phyloP scores from a whole-genome alignment of 352 stramenopile species.

The Aphanomyces cochlioides region DNA sequence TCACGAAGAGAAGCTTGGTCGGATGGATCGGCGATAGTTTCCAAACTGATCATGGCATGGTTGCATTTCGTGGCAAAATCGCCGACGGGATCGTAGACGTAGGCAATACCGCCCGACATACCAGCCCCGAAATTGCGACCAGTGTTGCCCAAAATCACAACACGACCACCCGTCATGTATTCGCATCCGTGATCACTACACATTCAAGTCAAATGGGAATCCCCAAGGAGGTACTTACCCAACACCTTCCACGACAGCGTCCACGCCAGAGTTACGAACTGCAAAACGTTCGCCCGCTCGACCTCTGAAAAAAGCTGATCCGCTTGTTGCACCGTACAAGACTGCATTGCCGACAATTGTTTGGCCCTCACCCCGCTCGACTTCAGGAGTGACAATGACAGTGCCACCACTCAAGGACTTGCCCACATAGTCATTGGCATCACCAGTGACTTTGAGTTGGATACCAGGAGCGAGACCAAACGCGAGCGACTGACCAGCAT shows the following conservation, averaged over 20 bases:
- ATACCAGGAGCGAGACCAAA: constrained; percentile 93
- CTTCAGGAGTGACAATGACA: constrained; percentile 87
- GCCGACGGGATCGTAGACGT: constrained; percentile 93
- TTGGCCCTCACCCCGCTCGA: constrained; percentile 59
- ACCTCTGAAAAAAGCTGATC: constrained; percentile 93
- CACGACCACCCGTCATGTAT: constrained; percentile 97
- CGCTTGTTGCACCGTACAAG: constrained; percentile 91
- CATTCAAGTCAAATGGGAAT: background rate
- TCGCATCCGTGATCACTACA: constrained; percentile 91
- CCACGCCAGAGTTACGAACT: constrained; percentile 95
- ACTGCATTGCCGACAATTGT: constrained; percentile 96
- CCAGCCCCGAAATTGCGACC: constrained; percentile 95
- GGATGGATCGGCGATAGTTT: constrained; percentile 64
- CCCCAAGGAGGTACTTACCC: constrained; percentile 38
- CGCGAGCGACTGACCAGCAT: constrained; percentile 91
- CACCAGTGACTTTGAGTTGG: constrained; percentile 86
- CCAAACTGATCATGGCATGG: constrained; percentile 92
- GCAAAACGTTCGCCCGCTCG: constrained; percentile 95
- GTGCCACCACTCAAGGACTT: constrained; percentile 93
- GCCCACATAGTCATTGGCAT: constrained; percentile 96
- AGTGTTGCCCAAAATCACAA: constrained; percentile 91
- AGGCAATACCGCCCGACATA: constrained; percentile 95
- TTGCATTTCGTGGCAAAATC: constrained; percentile 93
- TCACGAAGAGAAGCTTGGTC: constrained; percentile 78
- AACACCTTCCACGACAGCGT: constrained; percentile 93